phyloP scores from a whole-genome alignment of 2,329 filamentous ascomycete species.

The Elsinoe perseae region DNA sequence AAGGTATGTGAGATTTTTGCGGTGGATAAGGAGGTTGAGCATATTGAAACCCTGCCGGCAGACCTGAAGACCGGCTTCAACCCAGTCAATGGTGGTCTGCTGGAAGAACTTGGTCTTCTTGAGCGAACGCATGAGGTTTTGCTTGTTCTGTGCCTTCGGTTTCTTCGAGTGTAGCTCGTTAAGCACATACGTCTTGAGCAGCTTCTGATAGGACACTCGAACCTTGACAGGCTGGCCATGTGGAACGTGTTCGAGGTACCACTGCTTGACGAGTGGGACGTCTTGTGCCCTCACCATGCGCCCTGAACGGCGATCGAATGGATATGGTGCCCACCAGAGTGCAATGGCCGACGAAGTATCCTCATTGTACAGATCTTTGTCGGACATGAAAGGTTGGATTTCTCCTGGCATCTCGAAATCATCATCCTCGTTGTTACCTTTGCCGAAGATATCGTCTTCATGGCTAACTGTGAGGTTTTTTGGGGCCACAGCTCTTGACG shows the following conservation, averaged over 20 bases:
- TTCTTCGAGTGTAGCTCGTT: conserved; percentile 96
- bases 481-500: conserved; percentile 83
- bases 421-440: conserved; percentile 63
- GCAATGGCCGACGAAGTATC: conserved; percentile 88
- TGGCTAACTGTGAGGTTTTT: conserved; percentile 89
- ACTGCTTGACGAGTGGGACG: conserved; percentile 93
- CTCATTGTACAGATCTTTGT: conserved; percentile 80
- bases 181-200: conserved; percentile 90
- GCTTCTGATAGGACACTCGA: conserved; percentile 94
- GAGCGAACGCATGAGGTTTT: conserved; percentile 78
- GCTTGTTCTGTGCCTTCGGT: conserved; percentile 91
- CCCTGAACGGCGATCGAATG: conserved; percentile 88
- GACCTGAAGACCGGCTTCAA: conserved; percentile 95
- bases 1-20: conserved; percentile 96
- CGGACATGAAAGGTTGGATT: conserved; percentile 78
- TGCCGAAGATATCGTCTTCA: conserved; percentile 88
- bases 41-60: conserved; percentile 99
- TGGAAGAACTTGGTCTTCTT: conserved; percentile 99
- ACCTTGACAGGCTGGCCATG: conserved; percentile 91
- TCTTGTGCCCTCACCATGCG: conserved; percentile 96
- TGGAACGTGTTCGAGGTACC: conserved; percentile 94
- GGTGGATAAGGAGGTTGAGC: conserved; percentile 93
- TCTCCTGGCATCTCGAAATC: conserved; percentile 69
- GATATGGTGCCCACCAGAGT: conserved; percentile 96
- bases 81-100: conserved; percentile 98